Base-by-base conservation (phyloP, 2,329 filamentous ascomycete species). In the Gliomastix tumulicola region DNA sequence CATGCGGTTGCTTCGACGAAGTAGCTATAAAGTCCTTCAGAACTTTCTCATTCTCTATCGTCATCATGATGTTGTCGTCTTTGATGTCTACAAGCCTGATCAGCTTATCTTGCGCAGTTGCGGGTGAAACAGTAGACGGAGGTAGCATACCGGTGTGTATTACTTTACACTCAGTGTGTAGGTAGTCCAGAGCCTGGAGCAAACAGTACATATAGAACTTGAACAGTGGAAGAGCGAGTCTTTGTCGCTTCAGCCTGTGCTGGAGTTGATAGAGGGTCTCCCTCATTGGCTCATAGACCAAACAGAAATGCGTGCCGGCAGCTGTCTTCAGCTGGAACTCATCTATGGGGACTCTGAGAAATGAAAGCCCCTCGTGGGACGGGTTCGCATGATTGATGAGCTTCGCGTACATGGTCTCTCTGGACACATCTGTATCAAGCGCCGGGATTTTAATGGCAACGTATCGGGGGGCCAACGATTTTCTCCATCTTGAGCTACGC, bases 1-100 rank as follows among this genome's bases (percentile, higher is more conserved):
- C 35, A 10, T 44, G 44, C 1, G 35, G 32, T 12, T 40, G 20
- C 5, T 15, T n/a, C 15, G 16, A 37, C 7, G 35, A 21, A 7
- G n/a, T 18, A 2, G 31, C 25, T 10, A 41, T 38, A 34, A 42
- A 43, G 11, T 42, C 40, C 0, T 30, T 11, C 15, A 50, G 7
- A 4, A 49, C 41, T 8, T 18, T 16, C 27, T 44, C 38, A 28
- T 43, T 21, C 31, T 50, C 46, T 17, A 47, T 40, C 3, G 44
- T 50, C 4, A 47, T 27, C 41, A 49, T 38, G n/a, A 48, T 47
- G 27, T 48, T 47, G n/a, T 47, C 46, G 12, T 47, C 41, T 35
- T 50, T 47, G 19, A 48, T 47, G 23, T 46, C 48, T 49, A 16
- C 7, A 18, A 5, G 9, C 12, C n/a, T 4, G 15, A 18, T n/a